Evolutionary conservation across 495 filamentous ascomycete genomes (phyloP), one percentile per base, ranked within the genome.

Genomic region (Antarctomyces pellizariae): DNA sequence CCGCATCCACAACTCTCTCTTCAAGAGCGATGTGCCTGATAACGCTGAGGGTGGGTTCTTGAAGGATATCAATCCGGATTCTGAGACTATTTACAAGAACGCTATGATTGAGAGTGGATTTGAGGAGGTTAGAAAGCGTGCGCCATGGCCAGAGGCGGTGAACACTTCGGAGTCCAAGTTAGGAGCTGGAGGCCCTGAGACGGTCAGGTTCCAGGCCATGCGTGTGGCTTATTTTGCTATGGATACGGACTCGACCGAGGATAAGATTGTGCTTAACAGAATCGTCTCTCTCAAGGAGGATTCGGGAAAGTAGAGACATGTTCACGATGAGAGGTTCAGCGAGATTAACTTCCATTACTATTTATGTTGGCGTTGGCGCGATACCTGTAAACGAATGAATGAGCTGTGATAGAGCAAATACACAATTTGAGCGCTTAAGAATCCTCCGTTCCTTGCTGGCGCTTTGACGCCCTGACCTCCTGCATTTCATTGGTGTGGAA

Each of bases 241-340:
- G 43, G 86, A 97, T 45, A 62, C 59, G 5, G 83, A 91, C 40
- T 68, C 62, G n/a, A 74, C 61, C 2, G 64, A 66, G 16, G 71
- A 71, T 17, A 74, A 67, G 41, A 50, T 92, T 25, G 66, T 95
- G 30, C 49, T 97, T 15, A 97, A 93, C 52, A 63, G 78, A 21
- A 93, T 97, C 41, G 83, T 93, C 18, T 73, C 71, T 21, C 54
- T 97, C 37, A 93, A 92, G 57, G 83, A 95, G 49, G 80, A 89
- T 51, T 49, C 62, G 13, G 70, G 71, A 17, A 80, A 82, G 57
- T 66, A 47, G n/a, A n/a, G n/a, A n/a, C n/a, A n/a, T n/a, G n/a
- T n/a, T 38, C 9, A 28, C 34, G 19, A 22, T 7, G 10, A 22
- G 19, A 7, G 7, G 10, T 7, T 10, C 19, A 22, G 19, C 7